Evolutionary conservation across 768 basidiomycete genomes (phyloP).

Genomic region (Mycena indigotica): DNA sequence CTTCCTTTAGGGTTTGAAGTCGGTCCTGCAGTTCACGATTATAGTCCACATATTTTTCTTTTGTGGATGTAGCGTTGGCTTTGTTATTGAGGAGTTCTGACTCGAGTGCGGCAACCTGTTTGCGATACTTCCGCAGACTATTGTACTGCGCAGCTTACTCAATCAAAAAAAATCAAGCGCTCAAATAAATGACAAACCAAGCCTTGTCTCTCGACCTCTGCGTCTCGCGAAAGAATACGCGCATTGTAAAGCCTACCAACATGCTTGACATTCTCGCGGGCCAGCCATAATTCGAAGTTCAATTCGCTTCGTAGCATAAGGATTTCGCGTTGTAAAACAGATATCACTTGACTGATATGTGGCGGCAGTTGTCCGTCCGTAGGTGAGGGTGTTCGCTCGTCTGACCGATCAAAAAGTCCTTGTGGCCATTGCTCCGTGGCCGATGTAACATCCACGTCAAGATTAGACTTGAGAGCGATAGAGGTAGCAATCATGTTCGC

Average conservation of each 20-base stretch:
- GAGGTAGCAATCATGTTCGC: slow-evolving; percentile 76
- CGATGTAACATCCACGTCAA: slow-evolving; percentile 62
- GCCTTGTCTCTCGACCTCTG: slow-evolving; percentile 81
- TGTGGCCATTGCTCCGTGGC: slow-evolving; percentile 57
- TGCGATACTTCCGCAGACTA: slow-evolving; percentile 75
- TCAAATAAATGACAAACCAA: slow-evolving; percentile 51
- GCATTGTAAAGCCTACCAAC: slow-evolving; percentile 81
- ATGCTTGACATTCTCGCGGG: slow-evolving; percentile 78
- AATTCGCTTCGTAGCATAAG: slow-evolving; percentile 77
- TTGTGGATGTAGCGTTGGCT: slow-evolving; percentile 68
- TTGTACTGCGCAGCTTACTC: slow-evolving; percentile 57
- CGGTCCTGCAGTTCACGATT: slow-evolving; percentile 80
- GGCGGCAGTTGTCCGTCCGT: slow-evolving; percentile 36
- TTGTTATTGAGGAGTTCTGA: slow-evolving; percentile 73
- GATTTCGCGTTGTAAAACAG: slow-evolving; percentile 73
- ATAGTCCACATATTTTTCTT: slow-evolving; percentile 83
- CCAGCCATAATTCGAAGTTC: slow-evolving; percentile 83
- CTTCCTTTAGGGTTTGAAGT: slow-evolving; percentile 71
- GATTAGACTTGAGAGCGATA: slow-evolving; percentile 69
- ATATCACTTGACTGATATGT: slow-evolving; percentile 66
- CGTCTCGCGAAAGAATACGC: slow-evolving; percentile 68
- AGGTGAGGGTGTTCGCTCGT: slow-evolving; percentile 1
- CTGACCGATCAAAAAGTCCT: slow-evolving; percentile 37
- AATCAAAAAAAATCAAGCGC: background rate
- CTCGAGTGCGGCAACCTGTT: slow-evolving; percentile 66